Conservation (phyloP, 495 filamentous ascomycete genomes). For the Trypethelium eluteriae region DNA sequence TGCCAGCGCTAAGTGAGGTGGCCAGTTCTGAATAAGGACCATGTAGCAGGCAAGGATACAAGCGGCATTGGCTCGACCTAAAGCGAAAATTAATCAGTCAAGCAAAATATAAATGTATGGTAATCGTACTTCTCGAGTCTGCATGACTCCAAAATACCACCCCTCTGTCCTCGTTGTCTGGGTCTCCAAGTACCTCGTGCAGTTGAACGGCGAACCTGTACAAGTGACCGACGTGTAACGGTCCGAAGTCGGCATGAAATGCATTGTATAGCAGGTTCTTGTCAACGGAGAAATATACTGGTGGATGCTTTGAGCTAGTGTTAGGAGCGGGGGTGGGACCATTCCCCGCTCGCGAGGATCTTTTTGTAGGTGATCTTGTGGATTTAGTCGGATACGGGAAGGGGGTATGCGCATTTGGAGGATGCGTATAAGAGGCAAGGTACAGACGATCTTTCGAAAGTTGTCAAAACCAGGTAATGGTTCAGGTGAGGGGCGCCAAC, state of each 20-base stretch:
- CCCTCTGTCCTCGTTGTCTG: conserved; percentile 69
- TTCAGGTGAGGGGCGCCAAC: not conserved
- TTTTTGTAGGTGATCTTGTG: conserved; percentile 63
- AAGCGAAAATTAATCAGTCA: conserved; percentile 13
- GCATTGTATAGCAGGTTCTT: conserved; percentile 91
- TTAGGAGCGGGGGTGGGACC: conserved; percentile 41
- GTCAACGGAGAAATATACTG: conserved; percentile 93
- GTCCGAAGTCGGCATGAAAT: conserved; percentile 97
- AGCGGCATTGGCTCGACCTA: conserved; percentile 88
- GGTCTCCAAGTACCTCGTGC: conserved; percentile 87
- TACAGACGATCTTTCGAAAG: conserved; percentile 73
- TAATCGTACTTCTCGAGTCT: conserved; percentile 70
- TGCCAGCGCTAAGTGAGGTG: conserved; percentile 94
- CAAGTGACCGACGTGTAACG: conserved; percentile 90
- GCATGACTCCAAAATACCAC: conserved; percentile 93
- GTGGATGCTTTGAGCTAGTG: conserved; percentile 47
- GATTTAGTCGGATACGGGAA: conserved; percentile 69
- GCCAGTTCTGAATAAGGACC: conserved; percentile 97
- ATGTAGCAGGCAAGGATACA: conserved; percentile 93
- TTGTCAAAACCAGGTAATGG: conserved; percentile 24
- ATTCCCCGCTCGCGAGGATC: conserved; percentile 57
- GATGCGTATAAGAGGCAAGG: conserved; percentile 79
- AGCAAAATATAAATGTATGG: conserved; percentile 1
- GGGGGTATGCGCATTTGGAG: conserved; percentile 68
- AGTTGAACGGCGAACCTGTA: conserved; percentile 93